These are phyloP conservation scores for Auricularia cornea DNA, from an alignment of 768 basidiomycete species.

Conservation along the genomic window DNA sequence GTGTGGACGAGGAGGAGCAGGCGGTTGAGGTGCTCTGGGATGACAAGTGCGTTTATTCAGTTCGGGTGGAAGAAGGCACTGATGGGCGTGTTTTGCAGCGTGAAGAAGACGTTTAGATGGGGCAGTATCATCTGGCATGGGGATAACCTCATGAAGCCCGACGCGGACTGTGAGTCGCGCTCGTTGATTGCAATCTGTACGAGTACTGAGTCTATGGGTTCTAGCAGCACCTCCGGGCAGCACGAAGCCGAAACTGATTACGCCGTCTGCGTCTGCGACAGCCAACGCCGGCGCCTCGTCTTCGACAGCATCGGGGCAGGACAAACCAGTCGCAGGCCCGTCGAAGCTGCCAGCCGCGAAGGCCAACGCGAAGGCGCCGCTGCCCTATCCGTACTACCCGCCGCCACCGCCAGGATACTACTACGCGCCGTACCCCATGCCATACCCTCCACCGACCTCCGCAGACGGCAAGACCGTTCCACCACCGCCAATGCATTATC, in stretches of 20 bases:
- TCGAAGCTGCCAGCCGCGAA: not conserved
- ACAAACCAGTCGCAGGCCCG: not conserved
- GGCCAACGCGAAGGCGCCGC: not conserved
- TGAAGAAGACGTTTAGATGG: slow-evolving; percentile 78
- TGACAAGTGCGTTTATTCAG: slow-evolving; percentile 22
- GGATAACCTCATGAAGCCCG: not conserved
- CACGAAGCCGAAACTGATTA: not conserved
- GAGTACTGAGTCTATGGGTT: too few species aligned
- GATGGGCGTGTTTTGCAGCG: slow-evolving; percentile 13
- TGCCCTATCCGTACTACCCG: not conserved
- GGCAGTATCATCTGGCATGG: slow-evolving; percentile 49
- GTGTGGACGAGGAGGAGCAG: slow-evolving; percentile 57
- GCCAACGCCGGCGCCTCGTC: not conserved
- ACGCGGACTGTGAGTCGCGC: not conserved
- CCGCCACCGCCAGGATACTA: not conserved
- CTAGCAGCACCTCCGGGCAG: not conserved
- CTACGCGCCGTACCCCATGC: not conserved
- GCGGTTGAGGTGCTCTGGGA: slow-evolving; percentile 82
- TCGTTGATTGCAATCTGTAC: too few species aligned
- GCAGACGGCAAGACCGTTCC: not conserved
- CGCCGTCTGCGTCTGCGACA: not conserved
- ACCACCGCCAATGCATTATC: too few species aligned
- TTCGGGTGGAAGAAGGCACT: not conserved
- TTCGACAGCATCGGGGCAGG: not conserved
- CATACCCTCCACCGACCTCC: not conserved